These are phyloP conservation scores for Teratosphaeria gauchensis DNA, from an alignment of 2,329 filamentous ascomycete genomes.

Conservation along the genomic window DNA sequence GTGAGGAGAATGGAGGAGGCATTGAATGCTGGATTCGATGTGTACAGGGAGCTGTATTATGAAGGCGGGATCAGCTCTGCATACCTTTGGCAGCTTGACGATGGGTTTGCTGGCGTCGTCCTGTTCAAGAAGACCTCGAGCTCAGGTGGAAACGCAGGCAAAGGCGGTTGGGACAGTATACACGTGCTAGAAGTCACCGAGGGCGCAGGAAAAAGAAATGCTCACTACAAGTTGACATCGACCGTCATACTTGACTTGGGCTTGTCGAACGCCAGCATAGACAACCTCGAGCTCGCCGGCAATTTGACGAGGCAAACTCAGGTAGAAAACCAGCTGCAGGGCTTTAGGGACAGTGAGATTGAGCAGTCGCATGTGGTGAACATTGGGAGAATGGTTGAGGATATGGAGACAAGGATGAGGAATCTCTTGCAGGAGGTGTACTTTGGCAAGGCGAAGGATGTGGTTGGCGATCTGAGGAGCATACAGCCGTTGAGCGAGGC, in stretches of 20 bases:
- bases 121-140: constrained; percentile 79
- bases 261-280: constrained; percentile 56
- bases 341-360: constrained; percentile 46
- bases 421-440: constrained; percentile 98
- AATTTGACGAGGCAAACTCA: constrained; percentile 98
- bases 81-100: constrained; percentile 97
- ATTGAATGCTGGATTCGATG: constrained; percentile 92
- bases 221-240: constrained; percentile 95
- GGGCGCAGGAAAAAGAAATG: constrained; percentile 61
- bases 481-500: constrained; percentile 74
- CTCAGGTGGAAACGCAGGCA: constrained; percentile 10
- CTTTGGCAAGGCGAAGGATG: constrained; percentile 98
- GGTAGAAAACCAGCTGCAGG: constrained; percentile 66
- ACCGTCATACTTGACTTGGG: constrained; percentile 90
- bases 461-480: constrained; percentile 90
- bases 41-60: constrained; percentile 94
- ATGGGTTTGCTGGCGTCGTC: constrained; percentile 94
- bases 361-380: constrained; percentile 94
- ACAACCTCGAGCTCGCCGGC: constrained; percentile 83
- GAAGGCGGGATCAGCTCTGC: constrained; percentile 93
- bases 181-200: constrained; percentile 97
- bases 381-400: constrained; percentile 86
- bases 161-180: constrained; percentile 82
- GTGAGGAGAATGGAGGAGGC: constrained; percentile 89
- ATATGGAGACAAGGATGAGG: constrained; percentile 99